Percentiles rank a stretch among this genome's conserved stretches.
phyloP scores from a whole-genome alignment of 345 rosid species.

The Adansonia digitata region DNA sequence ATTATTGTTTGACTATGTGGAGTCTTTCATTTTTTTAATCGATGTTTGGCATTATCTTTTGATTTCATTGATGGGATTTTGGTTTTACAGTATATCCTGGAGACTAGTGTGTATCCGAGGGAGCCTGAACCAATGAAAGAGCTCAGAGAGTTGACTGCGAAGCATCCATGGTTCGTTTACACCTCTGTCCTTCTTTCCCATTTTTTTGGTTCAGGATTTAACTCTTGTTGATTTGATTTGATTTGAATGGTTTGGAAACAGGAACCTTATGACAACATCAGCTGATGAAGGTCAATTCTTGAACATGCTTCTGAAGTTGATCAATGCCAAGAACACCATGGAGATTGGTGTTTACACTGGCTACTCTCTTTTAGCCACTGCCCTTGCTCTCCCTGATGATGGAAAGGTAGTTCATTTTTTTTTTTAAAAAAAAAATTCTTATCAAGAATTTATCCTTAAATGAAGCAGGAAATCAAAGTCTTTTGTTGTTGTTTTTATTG shows the following conservation, averaged over 20 bases:
- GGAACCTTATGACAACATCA: constrained; percentile 97
- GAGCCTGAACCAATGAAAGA: constrained; percentile 97
- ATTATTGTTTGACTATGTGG: neutral
- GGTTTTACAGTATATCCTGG: constrained; percentile 63
- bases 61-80: neutral
- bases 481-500: too few species aligned
- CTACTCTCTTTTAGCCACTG: constrained; percentile 95
- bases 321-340: constrained; percentile 99
- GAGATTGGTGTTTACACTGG: constrained; percentile 99
- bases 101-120: constrained; percentile 95
- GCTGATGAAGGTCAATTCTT: constrained; percentile 97
- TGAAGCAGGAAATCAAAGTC: neutral
- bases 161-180: constrained; percentile 85
- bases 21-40: neutral
- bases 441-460: neutral
- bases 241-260: constrained; percentile 16
- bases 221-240: neutral
- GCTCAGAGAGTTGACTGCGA: constrained; percentile 90
- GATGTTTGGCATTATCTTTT: neutral
- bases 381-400: constrained; percentile 92
- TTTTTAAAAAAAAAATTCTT: too few species aligned
- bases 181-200: neutral
- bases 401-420: too few species aligned
- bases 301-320: constrained; percentile 81
- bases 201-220: neutral